A percentile compares a stretch with the other conserved stretches of the same genome.
phyloP scores from a whole-genome alignment of 2,329 filamentous ascomycete species.

The Stagonosporopsis cucurbitacearum region DNA sequence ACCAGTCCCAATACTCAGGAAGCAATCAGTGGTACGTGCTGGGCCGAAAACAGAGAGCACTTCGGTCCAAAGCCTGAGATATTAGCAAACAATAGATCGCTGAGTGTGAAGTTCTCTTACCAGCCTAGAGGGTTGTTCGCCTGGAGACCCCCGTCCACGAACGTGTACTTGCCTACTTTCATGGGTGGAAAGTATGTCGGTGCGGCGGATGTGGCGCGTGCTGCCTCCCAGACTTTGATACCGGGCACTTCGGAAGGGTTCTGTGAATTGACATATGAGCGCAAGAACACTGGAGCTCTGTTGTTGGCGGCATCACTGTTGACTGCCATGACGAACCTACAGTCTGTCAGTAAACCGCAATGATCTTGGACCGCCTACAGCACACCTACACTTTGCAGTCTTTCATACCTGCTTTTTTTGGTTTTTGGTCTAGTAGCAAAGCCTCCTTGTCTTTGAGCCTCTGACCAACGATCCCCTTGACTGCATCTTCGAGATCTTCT shows the following conservation, averaged over 20 bases:
- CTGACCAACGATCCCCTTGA: not conserved
- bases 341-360: not conserved
- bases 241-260: not conserved
- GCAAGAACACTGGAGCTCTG: not conserved
- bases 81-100: not conserved
- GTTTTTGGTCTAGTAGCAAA: not conserved
- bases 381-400: not conserved
- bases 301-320: not conserved
- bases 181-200: slow-evolving; percentile 11
- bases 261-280: slow-evolving; percentile 2
- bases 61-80: slow-evolving; percentile 16
- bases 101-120: not conserved
- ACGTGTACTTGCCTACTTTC: slow-evolving; percentile 1
- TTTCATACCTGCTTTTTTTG: not conserved
- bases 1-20: slow-evolving; percentile 15
- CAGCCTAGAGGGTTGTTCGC: slow-evolving; percentile 3
- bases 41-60: slow-evolving; percentile 4
- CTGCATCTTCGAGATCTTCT: not conserved
- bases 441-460: not conserved
- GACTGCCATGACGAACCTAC: slow-evolving; percentile 1
- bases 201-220: slow-evolving; percentile 16
- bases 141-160: slow-evolving; percentile 3
- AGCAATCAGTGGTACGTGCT: slow-evolving; percentile 10
- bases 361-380: not conserved
- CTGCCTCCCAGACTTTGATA: slow-evolving; percentile 13